Evolutionary conservation across 2,329 filamentous ascomycete species (phyloP).

Genomic region (Graphium sp.): DNA sequence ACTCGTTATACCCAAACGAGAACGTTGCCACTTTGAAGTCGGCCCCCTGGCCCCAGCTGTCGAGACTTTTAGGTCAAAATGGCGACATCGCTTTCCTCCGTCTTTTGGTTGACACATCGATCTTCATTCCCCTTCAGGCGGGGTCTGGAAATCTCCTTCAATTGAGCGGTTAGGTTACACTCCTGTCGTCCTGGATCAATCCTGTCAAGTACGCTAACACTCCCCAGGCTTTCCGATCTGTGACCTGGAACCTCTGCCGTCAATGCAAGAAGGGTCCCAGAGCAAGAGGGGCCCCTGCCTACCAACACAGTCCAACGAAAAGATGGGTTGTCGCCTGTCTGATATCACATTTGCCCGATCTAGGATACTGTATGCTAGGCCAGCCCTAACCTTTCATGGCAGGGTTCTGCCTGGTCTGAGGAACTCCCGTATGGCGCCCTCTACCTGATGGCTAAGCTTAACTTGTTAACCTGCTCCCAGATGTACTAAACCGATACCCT

Average conservation of each 20-base stretch:
- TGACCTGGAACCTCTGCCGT: slow-evolving; percentile 17
- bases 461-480: slow-evolving; percentile 1
- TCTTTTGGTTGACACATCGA: slow-evolving; percentile 58
- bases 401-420: slow-evolving; percentile 57
- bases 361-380: slow-evolving; percentile 72
- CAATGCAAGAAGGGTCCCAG: not conserved
- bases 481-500: slow-evolving; percentile 5
- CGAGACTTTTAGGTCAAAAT: slow-evolving; percentile 55
- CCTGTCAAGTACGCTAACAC: not conserved
- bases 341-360: slow-evolving; percentile 64
- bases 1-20: slow-evolving; percentile 47
- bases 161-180: slow-evolving; percentile 45
- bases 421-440: slow-evolving; percentile 53
- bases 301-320: not conserved
- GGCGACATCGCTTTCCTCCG: slow-evolving; percentile 66
- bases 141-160: slow-evolving; percentile 57
- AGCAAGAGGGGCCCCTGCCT: not conserved
- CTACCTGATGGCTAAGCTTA: not conserved
- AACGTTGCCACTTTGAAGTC: slow-evolving; percentile 53
- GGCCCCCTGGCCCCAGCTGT: slow-evolving; percentile 57
- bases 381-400: slow-evolving; percentile 51
- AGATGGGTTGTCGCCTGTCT: not conserved
- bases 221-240: slow-evolving; percentile 29
- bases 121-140: slow-evolving; percentile 49
- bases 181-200: not conserved